Conservation (phyloP, 345 rosid species). For the Linum lewisii region DNA sequence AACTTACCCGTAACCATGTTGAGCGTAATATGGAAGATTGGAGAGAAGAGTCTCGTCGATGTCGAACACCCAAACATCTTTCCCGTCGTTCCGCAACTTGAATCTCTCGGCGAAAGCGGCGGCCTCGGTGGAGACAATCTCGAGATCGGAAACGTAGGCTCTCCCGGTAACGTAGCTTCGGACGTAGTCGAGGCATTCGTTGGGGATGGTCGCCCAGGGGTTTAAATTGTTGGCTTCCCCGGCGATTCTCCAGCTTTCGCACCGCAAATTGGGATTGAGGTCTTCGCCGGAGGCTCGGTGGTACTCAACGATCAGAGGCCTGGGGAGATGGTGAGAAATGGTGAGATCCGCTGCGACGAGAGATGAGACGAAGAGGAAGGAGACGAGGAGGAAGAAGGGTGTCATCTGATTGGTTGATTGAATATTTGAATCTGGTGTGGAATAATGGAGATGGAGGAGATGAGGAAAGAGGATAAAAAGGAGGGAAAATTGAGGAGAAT, state of each 20-base stretch:
- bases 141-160: slow-evolving; percentile 51
- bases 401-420: too few relatives aligned
- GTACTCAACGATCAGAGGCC: slow-evolving; percentile 55
- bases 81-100: slow-evolving; percentile 49
- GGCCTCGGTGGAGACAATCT: slow-evolving; percentile 58
- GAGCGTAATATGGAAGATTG: slow-evolving; percentile 73
- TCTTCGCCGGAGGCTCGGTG: slow-evolving; percentile 20
- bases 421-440: too few relatives aligned
- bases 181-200: slow-evolving; percentile 61
- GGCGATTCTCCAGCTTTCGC: slow-evolving; percentile 87
- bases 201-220: slow-evolving; percentile 79
- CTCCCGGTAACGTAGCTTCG: slow-evolving; percentile 53
- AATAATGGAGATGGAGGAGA: too few relatives aligned
- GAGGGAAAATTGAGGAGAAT: too few relatives aligned
- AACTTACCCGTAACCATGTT: slow-evolving; percentile 67
- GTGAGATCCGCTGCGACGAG: slow-evolving; percentile 27
- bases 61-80: slow-evolving; percentile 82
- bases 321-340: slow-evolving; percentile 35
- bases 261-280: slow-evolving; percentile 36
- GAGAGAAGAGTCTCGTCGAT: slow-evolving; percentile 88
- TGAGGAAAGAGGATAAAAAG: too few relatives aligned
- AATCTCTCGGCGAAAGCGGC: slow-evolving; percentile 43
- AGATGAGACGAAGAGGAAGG: not conserved
- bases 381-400: too few relatives aligned
- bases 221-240: slow-evolving; percentile 70